Evolutionary conservation across 1,139 yeast genomes (phyloP), one percentile per base, ranked within the genome.

Genomic region (Yamadazyma pseudoaaseri): DNA sequence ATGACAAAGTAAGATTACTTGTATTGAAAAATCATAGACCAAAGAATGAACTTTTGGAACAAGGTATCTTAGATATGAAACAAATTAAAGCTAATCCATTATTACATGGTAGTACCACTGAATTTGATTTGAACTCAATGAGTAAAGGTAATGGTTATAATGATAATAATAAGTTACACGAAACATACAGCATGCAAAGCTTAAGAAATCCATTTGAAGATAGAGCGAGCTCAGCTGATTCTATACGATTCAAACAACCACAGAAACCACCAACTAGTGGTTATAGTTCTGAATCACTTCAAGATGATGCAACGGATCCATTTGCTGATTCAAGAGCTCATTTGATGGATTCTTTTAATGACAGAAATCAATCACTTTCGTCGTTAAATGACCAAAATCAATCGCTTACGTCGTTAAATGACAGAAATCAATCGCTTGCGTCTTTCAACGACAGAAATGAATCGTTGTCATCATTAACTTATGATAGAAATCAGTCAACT

Each of bases 1-100:
- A 80, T 52, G 61, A 65, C 23, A 65, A 73, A 17, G 80, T 81
- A n/a, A 66, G 76, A 36, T 48, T 50, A 20, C 56, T 80, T 41
- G 81, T 79, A 5, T 58, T 59, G 37, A 66, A 62, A 41, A 64
- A 75, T 46, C 81, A 76, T 50, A 65, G 60, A 44, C 58, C 72
- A 13, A 59, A 56, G 44, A 45, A 49, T 28, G 62, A 60, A 41
- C 54, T 65, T 31, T 42, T 62, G 27, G 65, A 61, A 29, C 56
- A 56, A 38, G 71, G 70, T 11, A 51, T 65, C 14, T 46, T 65
- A 41, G 43, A 43, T 29, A 33, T 40, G 26, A 22, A 31, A 9
- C 58, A 54, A 23, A 52, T 62, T 23, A 52, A 48, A 22, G 48
- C 45, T 31, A 60, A 62, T 39, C 63, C 65, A 15, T 47, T 62